Evolutionary conservation across 2,329 filamentous ascomycete genomes (phyloP).

Genomic region (Hypoxylon sp.): DNA sequence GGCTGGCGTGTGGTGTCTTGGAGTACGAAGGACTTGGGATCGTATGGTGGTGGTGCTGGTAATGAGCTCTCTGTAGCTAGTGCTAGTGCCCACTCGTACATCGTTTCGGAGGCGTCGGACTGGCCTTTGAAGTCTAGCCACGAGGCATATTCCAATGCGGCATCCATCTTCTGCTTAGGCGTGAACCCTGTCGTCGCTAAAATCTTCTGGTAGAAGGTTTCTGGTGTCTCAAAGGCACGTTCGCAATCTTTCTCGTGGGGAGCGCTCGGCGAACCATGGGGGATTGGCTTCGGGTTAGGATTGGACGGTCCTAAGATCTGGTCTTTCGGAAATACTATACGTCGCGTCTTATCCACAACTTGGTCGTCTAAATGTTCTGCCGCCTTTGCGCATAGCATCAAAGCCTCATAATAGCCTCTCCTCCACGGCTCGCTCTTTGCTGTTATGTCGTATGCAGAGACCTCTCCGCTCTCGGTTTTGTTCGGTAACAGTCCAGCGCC

Average conservation of each 20-base stretch:
- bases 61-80: slow-evolving; percentile 72
- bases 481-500: slow-evolving; percentile 74
- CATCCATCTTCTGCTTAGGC: slow-evolving; percentile 83
- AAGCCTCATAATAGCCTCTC: slow-evolving; percentile 84
- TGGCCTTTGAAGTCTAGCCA: slow-evolving; percentile 85
- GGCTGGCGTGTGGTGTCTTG: slow-evolving; percentile 70
- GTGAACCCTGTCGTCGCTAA: slow-evolving; percentile 85
- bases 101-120: slow-evolving; percentile 75
- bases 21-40: slow-evolving; percentile 75
- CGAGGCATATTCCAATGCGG: slow-evolving; percentile 85
- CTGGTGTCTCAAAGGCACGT: slow-evolving; percentile 77
- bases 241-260: slow-evolving; percentile 84
- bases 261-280: slow-evolving; percentile 72
- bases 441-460: slow-evolving; percentile 74
- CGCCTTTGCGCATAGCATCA: slow-evolving; percentile 82
- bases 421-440: slow-evolving; percentile 87
- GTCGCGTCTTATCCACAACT: slow-evolving; percentile 77
- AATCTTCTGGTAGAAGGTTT: slow-evolving; percentile 85
- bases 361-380: slow-evolving; percentile 87
- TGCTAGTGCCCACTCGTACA: slow-evolving; percentile 83
- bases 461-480: slow-evolving; percentile 67
- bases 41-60: slow-evolving; percentile 63
- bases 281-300: slow-evolving; percentile 81
- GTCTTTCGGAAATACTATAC: slow-evolving; percentile 78
- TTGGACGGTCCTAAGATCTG: slow-evolving; percentile 88